phyloP scores from a whole-genome alignment of 2,329 filamentous ascomycete species.

The Aspergillus uvarum region DNA sequence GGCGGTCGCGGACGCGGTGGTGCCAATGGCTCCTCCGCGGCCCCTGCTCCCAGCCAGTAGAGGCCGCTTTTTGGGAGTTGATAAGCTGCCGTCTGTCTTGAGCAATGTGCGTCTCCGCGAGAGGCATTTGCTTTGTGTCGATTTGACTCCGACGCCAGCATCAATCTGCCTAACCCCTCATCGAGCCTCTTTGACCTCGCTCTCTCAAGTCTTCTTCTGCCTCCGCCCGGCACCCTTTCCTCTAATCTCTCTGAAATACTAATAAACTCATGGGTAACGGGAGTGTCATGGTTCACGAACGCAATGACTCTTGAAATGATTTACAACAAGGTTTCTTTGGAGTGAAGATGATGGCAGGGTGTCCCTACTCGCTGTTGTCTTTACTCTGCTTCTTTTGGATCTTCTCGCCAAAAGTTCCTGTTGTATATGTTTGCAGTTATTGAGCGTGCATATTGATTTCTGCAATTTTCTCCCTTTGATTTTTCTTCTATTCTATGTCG shows the following conservation, averaged over 20 bases:
- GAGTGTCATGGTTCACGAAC: slow-evolving; percentile 40
- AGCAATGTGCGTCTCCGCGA: not conserved
- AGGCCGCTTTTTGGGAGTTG: not conserved
- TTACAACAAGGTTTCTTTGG: slow-evolving; percentile 18
- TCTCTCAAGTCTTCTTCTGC: slow-evolving; percentile 9
- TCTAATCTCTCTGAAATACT: slow-evolving; percentile 20
- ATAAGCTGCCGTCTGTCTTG: slow-evolving; percentile 4
- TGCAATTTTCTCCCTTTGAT: slow-evolving; percentile 18
- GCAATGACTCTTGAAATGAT: slow-evolving; percentile 30
- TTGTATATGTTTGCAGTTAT: slow-evolving; percentile 36
- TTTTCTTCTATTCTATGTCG: slow-evolving; percentile 3
- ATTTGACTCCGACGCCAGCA: not conserved
- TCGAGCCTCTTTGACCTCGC: slow-evolving; percentile 7
- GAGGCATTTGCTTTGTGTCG: not conserved
- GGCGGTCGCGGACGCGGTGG: slow-evolving; percentile 32
- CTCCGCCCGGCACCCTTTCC: slow-evolving; percentile 9
- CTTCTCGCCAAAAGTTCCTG: slow-evolving; percentile 27
- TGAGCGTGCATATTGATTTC: slow-evolving; percentile 38
- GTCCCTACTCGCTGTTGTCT: not conserved
- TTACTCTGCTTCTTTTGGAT: slow-evolving; percentile 16
- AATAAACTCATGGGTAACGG: slow-evolving; percentile 24
- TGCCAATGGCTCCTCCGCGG: slow-evolving; percentile 20
- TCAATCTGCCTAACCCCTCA: slow-evolving; percentile 4
- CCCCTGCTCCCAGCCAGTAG: slow-evolving; percentile 19
- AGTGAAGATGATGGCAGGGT: not conserved